Evolutionary conservation across 495 filamentous ascomycete genomes (phyloP), one percentile per base, ranked within the genome.

Genomic region (Aspergillus sclerotiicarbonarius): DNA sequence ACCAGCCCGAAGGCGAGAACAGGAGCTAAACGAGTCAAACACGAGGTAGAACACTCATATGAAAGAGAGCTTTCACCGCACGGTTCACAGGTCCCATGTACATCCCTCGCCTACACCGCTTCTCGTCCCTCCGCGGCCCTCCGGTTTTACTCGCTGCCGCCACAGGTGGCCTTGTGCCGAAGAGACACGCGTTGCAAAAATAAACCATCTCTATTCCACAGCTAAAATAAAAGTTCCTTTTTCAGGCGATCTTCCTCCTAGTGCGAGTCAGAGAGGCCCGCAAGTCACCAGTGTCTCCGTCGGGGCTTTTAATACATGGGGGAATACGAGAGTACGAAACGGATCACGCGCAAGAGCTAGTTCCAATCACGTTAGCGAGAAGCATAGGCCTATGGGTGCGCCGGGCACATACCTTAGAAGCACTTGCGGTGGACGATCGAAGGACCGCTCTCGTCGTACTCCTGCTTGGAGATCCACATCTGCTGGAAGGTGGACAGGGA

Each of bases 381-480:
- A 25, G 8, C 8, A 8, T 30, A 39, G 30, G 32, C 31, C 16
- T 4, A 50, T 3, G 37, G 33, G 13, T 5, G 13, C 4, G 6
- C 39, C 6, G 21, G 33, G 8, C 15, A 8, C 44, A 30, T 65
- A 68, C 62, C 86, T 96, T 96, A 96, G 89, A 96, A 96, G 89
- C 92, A 98, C 90, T 98, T 98, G 90, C 94, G 92, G 88, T 98
- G 94, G 67, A 98, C 94, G 74, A 98, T 98, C 68, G 92, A 96
- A 69, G 94, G 94, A 78, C 94, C 94, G 76, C 87, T 92, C 90
- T 98, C 94, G 82, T 98, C 94, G 86, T 98, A 98, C 85, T 98
- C 94, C 83, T 98, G 94, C 90, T 98, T 98, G 63, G 94, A 98
- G 88, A 98, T 98, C 94, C 94, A 98, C 95, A 98, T 98, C 83